Base-by-base conservation (phyloP, 1,284 basidiomycete species). In the Ceratobasidium sp. region DNA sequence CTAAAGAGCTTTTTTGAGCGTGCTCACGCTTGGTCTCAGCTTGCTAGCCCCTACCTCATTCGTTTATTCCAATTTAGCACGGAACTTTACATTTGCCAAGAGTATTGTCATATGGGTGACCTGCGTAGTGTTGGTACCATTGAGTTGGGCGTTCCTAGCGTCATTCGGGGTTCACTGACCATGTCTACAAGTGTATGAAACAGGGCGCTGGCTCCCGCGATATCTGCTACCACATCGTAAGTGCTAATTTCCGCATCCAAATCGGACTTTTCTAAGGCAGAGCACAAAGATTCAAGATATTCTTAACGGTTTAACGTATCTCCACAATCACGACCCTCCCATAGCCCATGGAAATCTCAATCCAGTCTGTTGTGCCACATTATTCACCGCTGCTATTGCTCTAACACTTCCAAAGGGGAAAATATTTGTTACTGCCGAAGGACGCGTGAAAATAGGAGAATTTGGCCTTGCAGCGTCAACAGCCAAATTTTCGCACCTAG, bases 301-400 rank as follows among this genome's bases (percentile, higher is more conserved):
- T 10, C 44, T 67, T 13, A 20, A 33, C 12, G 73, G 73, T n/a
- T 13, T 77, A 28, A 42, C 33, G 13, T 77, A 77, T 40, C 73
- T 77, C 23, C 73, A 77, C 28, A 53, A 58, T 39, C 73, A 42
- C 13, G 39, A 46, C 18, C 73, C 73, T 49, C 61, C 61, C 10
- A 66, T 77, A 33, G 61, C 44, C 18, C 73, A 77, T 44, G 61
- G 73, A 51, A 40, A 66, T 42, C 51, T 77, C 61, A 77, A 77
- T n/a, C 61, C 73, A 18, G 64, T 67, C 33, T 33, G 33, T n/a
- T 3, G 13, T 67, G 44, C 6, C 46, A 49, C 15, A 10, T 23
- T 9, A 7, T 1, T 67, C 44, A n/a, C 1, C 20, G 33, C 33
- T 33, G 33, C 4, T 4, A 4, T 4, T 13, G 49, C 15, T 49